Evolutionary conservation across 2,329 filamentous ascomycete species (phyloP).

Genomic region (Aspergillus spinulosporus): DNA sequence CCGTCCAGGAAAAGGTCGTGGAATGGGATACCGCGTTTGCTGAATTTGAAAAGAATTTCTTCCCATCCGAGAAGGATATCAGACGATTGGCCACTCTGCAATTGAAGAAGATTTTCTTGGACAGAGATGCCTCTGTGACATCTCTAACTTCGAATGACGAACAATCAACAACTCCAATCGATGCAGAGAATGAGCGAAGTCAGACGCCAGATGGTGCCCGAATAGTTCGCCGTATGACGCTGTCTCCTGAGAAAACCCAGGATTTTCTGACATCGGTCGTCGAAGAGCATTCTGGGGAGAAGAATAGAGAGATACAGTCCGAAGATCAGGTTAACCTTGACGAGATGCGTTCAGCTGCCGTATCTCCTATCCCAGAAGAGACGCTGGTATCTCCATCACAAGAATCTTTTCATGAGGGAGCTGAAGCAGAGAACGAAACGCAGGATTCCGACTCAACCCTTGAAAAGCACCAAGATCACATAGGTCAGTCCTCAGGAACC

Average conservation of each 20-base stretch:
- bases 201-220: slow-evolving; percentile 34
- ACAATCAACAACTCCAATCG: slow-evolving; percentile 50
- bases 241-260: slow-evolving; percentile 63
- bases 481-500: slow-evolving; percentile 15
- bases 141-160: slow-evolving; percentile 71
- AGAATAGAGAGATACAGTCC: slow-evolving; percentile 31
- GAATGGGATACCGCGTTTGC: slow-evolving; percentile 91
- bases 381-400: slow-evolving; percentile 25
- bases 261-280: slow-evolving; percentile 66
- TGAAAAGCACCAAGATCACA: slow-evolving; percentile 30
- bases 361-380: slow-evolving; percentile 23
- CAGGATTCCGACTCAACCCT: slow-evolving; percentile 64
- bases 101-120: slow-evolving; percentile 89
- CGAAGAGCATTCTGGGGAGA: slow-evolving; percentile 58
- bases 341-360: slow-evolving; percentile 25
- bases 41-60: slow-evolving; percentile 88
- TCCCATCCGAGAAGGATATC: slow-evolving; percentile 94
- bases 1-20: slow-evolving; percentile 87
- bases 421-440: slow-evolving; percentile 53
- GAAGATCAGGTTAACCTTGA: slow-evolving; percentile 18
- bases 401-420: slow-evolving; percentile 26
- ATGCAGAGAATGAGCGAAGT: slow-evolving; percentile 31
- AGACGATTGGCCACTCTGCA: slow-evolving; percentile 87
- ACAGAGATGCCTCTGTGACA: slow-evolving; percentile 76
- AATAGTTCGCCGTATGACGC: slow-evolving; percentile 44